These are phyloP conservation scores for Plasmodium gonderi DNA, from an alignment of 169 alveolate genomes.

Conservation along the genomic window DNA sequence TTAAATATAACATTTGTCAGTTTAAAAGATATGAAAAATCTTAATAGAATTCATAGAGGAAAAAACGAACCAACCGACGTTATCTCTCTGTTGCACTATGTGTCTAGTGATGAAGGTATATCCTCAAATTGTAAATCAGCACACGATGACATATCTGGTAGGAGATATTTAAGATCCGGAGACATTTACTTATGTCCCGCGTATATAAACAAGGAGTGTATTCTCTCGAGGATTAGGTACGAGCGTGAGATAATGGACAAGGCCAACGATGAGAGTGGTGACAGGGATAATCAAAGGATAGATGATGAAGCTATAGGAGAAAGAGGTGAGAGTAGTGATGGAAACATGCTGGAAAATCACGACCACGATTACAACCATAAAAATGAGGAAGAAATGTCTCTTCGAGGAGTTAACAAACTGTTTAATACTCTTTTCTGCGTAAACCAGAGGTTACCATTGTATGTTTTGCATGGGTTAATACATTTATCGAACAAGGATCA, in stretches of 20 bases:
- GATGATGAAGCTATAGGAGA: neutral
- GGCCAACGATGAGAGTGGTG: neutral
- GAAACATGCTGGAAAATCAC: neutral
- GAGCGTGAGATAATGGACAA: neutral
- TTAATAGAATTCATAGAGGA: conserved; percentile 39
- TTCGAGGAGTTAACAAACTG: conserved; percentile 47
- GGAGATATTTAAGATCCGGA: conserved; percentile 1
- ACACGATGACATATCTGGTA: neutral
- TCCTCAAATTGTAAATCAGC: neutral
- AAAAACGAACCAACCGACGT: conserved; percentile 52
- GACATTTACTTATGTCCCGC: conserved; percentile 70
- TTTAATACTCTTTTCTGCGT: conserved; percentile 30
- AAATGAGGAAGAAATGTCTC: neutral
- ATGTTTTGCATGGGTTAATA: conserved; percentile 58
- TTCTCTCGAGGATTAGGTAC: conserved; percentile 20
- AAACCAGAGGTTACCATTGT: conserved; percentile 40
- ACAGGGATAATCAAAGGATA: neutral
- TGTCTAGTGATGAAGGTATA: neutral
- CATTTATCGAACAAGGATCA: conserved; percentile 68
- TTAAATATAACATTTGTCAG: conserved; percentile 39
- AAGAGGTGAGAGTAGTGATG: neutral
- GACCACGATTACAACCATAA: neutral
- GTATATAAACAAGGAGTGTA: conserved; percentile 50
- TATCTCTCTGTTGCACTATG: conserved; percentile 25
- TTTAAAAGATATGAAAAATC: conserved; percentile 37